Percentiles rank a stretch among this genome's conserved stretches.
Conservation (phyloP, 768 basidiomycete species). For the Psilocybe cubensis region DNA sequence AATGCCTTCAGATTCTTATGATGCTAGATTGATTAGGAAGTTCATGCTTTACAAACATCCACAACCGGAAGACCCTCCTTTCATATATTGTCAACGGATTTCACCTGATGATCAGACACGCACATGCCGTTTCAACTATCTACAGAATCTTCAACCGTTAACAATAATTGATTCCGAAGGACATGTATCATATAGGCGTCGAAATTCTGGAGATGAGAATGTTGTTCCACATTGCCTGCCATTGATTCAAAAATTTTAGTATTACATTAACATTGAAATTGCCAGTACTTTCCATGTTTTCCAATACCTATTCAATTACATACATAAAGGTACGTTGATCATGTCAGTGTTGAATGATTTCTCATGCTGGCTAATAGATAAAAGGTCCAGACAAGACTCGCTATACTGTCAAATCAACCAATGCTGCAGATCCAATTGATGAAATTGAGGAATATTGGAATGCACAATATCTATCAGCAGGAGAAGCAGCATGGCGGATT, state of each 20-base stretch:
- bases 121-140: conserved; percentile 28
- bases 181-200: conserved; percentile 29
- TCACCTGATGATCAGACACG: conserved; percentile 15
- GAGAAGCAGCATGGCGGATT: conserved; percentile 40
- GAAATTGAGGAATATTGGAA: conserved; percentile 40
- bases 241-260: conserved; percentile 28
- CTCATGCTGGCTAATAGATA: neutral
- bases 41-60: conserved; percentile 41
- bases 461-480: conserved; percentile 35
- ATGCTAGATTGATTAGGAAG: conserved; percentile 26
- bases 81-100: conserved; percentile 31
- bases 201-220: conserved; percentile 23
- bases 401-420: neutral
- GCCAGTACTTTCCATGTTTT: conserved; percentile 33
- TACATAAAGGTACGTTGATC: conserved; percentile 35
- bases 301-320: conserved; percentile 43
- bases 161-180: conserved; percentile 32
- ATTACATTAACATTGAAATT: conserved; percentile 41
- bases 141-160: conserved; percentile 7
- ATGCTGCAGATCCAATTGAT: conserved; percentile 17
- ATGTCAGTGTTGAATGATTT: neutral
- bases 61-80: conserved; percentile 1
- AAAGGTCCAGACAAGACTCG: conserved; percentile 15
- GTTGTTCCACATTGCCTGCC: conserved; percentile 32
- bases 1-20: conserved; percentile 28